Base-by-base conservation (phyloP, 2,329 filamentous ascomycete genomes). In the Parastagonospora nodorum region DNA sequence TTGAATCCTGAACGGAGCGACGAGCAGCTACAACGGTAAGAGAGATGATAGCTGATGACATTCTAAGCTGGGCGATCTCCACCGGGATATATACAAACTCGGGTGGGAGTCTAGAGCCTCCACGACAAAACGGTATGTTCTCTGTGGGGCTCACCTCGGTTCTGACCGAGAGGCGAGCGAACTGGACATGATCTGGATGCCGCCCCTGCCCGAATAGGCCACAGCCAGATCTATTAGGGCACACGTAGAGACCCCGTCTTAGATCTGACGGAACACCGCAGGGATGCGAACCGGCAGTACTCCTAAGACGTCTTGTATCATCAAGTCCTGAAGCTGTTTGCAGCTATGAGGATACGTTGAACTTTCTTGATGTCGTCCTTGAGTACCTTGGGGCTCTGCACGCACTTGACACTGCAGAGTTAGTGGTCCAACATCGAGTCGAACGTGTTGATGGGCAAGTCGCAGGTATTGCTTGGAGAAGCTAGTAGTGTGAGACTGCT, bases 51-150 rank as follows among this genome's bases (percentile, higher is more conserved):
- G 29, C 43, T 46, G 42, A 54, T 42, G 19, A 51, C 36, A 24
- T 37, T 31, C 33, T 37, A 30, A 38, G 38, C 14, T 42, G 19
- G 29, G 29, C 32, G 57, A 62, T 58, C 51, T 42, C 31, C 57
- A 12, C 51, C 40, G 36, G 51, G 48, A 47, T 58, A 38, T 30
- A 45, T 42, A 39, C 24, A 16, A 30, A 37, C 19, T 39, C 7
- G 16, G 16, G n/a, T 48, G 30, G 43, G 50, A 38, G 39, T 50
- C 32, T 40, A 35, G 40, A 27, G 32, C 38, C 38, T 33, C 24
- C 32, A 39, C 47, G 27, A 35, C 16, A 28, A 29, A 27, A 29
- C 14, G 5, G 27, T 19, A 11, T 24, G 3, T 38, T 8, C 9
- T 16, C 16, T 19, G 12, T 19, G 36, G 14, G 36, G 7, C 27